phyloP scores from a whole-genome alignment of 345 rosid genomes.

The Pelargonium nanum region DNA sequence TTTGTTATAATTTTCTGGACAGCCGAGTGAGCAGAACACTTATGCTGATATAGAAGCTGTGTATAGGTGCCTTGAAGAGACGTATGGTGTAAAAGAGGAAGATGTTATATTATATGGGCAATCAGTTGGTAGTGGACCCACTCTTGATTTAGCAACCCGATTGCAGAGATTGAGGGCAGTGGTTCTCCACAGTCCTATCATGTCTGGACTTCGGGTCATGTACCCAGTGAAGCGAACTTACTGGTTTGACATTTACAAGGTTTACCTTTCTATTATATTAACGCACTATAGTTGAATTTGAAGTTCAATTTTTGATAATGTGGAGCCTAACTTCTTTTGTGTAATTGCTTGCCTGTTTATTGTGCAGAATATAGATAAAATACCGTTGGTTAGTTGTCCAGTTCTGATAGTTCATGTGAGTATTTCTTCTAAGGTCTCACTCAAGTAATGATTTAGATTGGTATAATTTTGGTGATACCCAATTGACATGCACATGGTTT shows the following conservation, averaged over 20 bases:
- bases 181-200: constrained; percentile 88
- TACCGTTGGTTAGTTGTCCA: constrained; percentile 65
- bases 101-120: constrained; percentile 86
- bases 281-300: constrained; percentile 1
- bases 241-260: constrained; percentile 97
- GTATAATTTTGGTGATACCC: neutral
- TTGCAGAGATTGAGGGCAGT: constrained; percentile 72
- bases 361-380: constrained; percentile 80
- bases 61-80: constrained; percentile 70
- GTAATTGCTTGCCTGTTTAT: constrained; percentile 9
- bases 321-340: constrained; percentile 4
- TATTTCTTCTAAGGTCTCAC: constrained; percentile 7
- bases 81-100: constrained; percentile 70
- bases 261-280: constrained; percentile 5
- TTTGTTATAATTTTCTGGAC: constrained; percentile 12
- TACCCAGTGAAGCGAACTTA: constrained; percentile 82
- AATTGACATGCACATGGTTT: neutral
- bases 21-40: constrained; percentile 91
- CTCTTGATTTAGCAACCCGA: constrained; percentile 67
- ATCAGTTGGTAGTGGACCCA: constrained; percentile 95
- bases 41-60: constrained; percentile 78
- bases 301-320: neutral
- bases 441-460: neutral
- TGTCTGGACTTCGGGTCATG: constrained; percentile 86
- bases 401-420: constrained; percentile 74